These are phyloP conservation scores for Tuber magnatum DNA, from an alignment of 495 filamentous ascomycete species.

Conservation along the genomic window DNA sequence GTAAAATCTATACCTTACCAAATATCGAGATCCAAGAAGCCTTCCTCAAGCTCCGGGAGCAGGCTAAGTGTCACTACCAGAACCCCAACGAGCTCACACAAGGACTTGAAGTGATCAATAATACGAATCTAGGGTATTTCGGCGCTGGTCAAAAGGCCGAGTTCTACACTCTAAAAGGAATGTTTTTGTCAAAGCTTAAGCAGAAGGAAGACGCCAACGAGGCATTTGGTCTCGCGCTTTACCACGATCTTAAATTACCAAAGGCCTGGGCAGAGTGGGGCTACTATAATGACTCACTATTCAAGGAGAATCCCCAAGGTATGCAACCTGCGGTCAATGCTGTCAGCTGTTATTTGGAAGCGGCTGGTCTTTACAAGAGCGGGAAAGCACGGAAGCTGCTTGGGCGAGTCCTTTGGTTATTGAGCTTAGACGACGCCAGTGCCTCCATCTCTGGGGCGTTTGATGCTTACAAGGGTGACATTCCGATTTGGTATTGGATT, in stretches of 20 bases:
- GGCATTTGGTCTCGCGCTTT: constrained; percentile 88
- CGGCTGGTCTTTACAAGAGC: constrained; percentile 90
- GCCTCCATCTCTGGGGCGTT: constrained; percentile 73
- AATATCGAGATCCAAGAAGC: constrained; percentile 99
- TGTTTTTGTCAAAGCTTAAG: constrained; percentile 92
- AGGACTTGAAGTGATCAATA: constrained; percentile 97
- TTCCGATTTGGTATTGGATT: constrained; percentile 98
- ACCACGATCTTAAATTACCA: constrained; percentile 85
- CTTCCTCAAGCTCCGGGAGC: constrained; percentile 92
- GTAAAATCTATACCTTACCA: constrained; percentile 93
- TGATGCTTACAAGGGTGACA: constrained; percentile 90
- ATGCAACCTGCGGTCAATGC: constrained; percentile 78
- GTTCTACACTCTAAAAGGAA: constrained; percentile 98
- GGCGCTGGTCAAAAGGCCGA: constrained; percentile 92
- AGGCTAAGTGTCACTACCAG: constrained; percentile 97
- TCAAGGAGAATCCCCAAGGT: constrained; percentile 78
- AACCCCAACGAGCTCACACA: constrained; percentile 82
- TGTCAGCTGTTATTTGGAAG: constrained; percentile 91
- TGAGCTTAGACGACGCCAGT: constrained; percentile 85
- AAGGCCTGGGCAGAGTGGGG: constrained; percentile 99
- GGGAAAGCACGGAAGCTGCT: constrained; percentile 92
- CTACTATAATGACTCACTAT: constrained; percentile 90
- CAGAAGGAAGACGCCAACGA: constrained; percentile 84
- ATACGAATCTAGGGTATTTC: constrained; percentile 98
- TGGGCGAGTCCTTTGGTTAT: constrained; percentile 90